Conservation (phyloP, 257 asterid genomes). For the Salvia splendens region DNA sequence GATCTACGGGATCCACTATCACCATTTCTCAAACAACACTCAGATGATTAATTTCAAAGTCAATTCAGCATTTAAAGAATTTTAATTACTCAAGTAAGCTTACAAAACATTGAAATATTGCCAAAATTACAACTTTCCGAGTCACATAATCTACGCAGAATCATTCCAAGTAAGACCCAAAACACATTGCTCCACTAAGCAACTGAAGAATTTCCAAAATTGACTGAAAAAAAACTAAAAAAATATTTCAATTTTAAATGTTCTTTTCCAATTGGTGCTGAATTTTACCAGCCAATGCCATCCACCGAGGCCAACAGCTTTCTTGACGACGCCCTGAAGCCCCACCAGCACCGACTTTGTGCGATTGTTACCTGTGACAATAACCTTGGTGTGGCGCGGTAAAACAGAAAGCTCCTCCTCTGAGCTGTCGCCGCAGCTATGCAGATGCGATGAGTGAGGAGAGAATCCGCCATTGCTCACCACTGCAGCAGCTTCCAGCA, state of each 20-base stretch:
- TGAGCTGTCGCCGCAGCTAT: conserved; percentile 79
- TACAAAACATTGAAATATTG: neutral
- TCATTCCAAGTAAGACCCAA: neutral
- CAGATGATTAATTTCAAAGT: neutral
- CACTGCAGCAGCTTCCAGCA: conserved; percentile 61
- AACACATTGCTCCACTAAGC: conserved; percentile 4
- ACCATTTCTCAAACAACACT: neutral
- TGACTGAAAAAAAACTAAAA: neutral
- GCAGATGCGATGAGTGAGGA: conserved; percentile 55
- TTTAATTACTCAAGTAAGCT: neutral
- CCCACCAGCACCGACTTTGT: conserved; percentile 93
- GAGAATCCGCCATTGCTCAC: conserved; percentile 60
- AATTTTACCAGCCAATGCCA: conserved; percentile 92
- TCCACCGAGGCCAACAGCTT: conserved; percentile 96
- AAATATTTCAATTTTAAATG: neutral
- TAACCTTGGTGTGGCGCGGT: conserved; percentile 89
- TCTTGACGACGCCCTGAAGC: conserved; percentile 86
- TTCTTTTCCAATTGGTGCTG: too few species aligned
- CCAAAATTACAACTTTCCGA: neutral
- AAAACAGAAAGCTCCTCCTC: conserved; percentile 87
- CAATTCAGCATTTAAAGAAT: neutral
- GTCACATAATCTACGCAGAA: neutral
- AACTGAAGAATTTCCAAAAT: neutral
- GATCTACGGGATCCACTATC: conserved; percentile 9
- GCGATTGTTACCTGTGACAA: conserved; percentile 93